Evolutionary conservation across 805 yeast genomes (phyloP), one percentile per base, ranked within the genome.

Genomic region (Dipodascopsis uninucleata): DNA sequence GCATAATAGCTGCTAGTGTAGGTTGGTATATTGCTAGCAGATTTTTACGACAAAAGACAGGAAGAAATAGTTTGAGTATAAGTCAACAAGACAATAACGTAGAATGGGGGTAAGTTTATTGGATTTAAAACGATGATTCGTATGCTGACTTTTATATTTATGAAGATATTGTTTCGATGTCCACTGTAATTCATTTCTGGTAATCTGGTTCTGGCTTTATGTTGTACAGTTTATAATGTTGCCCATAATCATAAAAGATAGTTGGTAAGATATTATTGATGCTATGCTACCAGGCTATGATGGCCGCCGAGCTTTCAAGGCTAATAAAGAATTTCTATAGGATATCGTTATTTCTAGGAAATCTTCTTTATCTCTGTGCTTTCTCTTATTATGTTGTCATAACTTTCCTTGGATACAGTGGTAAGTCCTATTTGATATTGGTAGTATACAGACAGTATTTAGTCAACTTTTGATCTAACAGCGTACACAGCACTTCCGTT

Each of bases 321-420:
- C 6, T 24, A 16, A 9, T 6, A 5, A 18, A 12, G 8, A n/a
- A n/a, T 20, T 34, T 4, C 21, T 14, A 7, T 10, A 56, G 60
- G 68, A 17, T 85, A 47, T 76, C 85, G n/a, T 62, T 82, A 17
- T 61, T 87, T 21, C 65, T 88, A 45, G 96, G 96, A 0, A 88
- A 89, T 64, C 70, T 85, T 0, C 68, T 88, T 28, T 89, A 89
- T 58, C 75, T 85, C 56, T 76, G 76, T 4, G 82, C 95, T 23
- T 66, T 84, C 38, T 76, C 81, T 16, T 85, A 85, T 61, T 89
- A 89, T 65, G 79, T 79, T 57, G 72, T 85, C 42, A 75, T 88
- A 41, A 82, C 96, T 1, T 88, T 88, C 61, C 79, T 87, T 58
- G 97, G 97, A n/a, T 89, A 84, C 68, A 76, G 85, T 70, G 71